phyloP scores from a whole-genome alignment of 352 stramenopile species.

The Thalassiosira hispida region DNA sequence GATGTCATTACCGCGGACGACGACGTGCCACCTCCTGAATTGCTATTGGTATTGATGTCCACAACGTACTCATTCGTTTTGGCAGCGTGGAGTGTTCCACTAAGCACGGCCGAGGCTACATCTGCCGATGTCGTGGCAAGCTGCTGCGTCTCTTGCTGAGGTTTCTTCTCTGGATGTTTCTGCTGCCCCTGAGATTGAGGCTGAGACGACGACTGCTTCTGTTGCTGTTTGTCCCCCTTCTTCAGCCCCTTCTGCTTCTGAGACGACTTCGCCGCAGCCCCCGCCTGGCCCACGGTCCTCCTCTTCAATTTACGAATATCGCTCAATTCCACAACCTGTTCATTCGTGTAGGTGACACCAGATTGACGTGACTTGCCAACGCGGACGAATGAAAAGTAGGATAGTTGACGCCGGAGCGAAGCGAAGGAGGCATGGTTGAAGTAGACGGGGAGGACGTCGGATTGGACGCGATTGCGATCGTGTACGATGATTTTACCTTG shows the following conservation, averaged over 20 bases:
- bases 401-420: conserved; percentile 91
- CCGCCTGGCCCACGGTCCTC: conserved; percentile 6
- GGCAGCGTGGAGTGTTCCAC: conserved; percentile 35
- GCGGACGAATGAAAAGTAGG: conserved; percentile 91
- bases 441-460: conserved; percentile 90
- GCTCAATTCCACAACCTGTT: conserved; percentile 65
- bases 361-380: conserved; percentile 68
- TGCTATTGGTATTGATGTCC: conserved; percentile 1
- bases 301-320: conserved; percentile 78
- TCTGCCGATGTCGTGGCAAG: conserved; percentile 2
- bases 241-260: background rate
- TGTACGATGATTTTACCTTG: conserved; percentile 75
- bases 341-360: conserved; percentile 76
- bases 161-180: background rate
- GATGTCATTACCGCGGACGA: background rate
- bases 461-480: conserved; percentile 84
- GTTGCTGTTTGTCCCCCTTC: background rate
- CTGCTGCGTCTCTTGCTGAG: background rate
- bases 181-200: background rate
- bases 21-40: background rate
- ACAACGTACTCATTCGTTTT: conserved; percentile 16
- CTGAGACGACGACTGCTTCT: background rate
- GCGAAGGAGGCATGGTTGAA: conserved; percentile 93
- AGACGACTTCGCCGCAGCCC: background rate
- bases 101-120: conserved; percentile 29